Evolutionary conservation across 257 asterid species (phyloP).

Genomic region (Jasminum sambac): DNA sequence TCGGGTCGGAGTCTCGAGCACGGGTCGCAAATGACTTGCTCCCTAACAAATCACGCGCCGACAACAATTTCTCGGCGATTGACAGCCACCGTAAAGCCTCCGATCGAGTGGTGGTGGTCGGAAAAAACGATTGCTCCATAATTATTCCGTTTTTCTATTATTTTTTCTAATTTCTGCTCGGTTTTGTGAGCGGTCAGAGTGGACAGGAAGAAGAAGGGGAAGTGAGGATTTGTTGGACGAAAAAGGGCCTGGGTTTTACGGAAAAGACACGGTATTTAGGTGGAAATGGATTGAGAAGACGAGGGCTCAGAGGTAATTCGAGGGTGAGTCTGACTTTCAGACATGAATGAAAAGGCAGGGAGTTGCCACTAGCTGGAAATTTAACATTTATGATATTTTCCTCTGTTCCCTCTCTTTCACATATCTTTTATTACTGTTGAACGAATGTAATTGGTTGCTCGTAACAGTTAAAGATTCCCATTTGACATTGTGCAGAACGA

Average conservation of each 20-base stretch:
- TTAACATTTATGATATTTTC: too few species aligned
- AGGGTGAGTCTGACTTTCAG: background rate
- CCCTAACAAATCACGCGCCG: slow-evolving; percentile 76
- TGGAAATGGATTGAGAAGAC: background rate
- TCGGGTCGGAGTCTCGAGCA: slow-evolving; percentile 90
- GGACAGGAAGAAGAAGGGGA: background rate
- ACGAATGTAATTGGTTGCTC: too few species aligned
- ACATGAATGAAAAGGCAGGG: background rate
- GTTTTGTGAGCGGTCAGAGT: slow-evolving; percentile 3
- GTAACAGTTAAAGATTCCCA: too few species aligned
- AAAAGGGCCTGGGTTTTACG: slow-evolving; percentile 29
- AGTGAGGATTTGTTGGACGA: slow-evolving; percentile 31
- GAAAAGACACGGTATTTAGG: background rate
- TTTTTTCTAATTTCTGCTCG: background rate
- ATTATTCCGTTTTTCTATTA: background rate
- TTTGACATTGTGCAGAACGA: too few species aligned
- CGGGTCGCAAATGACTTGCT: slow-evolving; percentile 89
- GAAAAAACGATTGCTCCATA: slow-evolving; percentile 88
- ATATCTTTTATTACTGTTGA: too few species aligned
- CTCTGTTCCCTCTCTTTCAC: too few species aligned
- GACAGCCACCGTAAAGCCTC: slow-evolving; percentile 89
- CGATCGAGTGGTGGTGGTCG: slow-evolving; percentile 62
- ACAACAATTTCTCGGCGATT: slow-evolving; percentile 80
- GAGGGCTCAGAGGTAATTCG: slow-evolving; percentile 27
- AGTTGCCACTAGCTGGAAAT: background rate